Conservation (phyloP, 2,329 filamentous ascomycete genomes). For the Rhexocercosporidium sp. region DNA sequence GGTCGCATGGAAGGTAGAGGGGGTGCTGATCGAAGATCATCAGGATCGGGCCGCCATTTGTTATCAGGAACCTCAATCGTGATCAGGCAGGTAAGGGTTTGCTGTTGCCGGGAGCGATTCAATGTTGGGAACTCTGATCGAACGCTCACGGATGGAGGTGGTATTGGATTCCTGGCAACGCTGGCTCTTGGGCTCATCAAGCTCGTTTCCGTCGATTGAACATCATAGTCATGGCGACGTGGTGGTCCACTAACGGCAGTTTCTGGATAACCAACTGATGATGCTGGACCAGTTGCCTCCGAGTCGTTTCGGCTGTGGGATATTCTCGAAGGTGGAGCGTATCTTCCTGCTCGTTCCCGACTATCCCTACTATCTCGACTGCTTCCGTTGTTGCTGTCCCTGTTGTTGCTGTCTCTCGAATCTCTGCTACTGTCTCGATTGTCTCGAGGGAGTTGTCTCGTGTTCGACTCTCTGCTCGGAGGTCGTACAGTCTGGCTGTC, state of each 20-base stretch:
- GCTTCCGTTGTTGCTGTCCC: constrained; percentile 43
- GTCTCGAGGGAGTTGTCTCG: constrained; percentile 44
- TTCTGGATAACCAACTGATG: constrained; percentile 81
- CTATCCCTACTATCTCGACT: constrained; percentile 48
- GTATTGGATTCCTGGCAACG: constrained; percentile 82
- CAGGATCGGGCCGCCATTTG: constrained; percentile 86
- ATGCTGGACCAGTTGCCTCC: constrained; percentile 72
- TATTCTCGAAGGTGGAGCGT: constrained; percentile 40
- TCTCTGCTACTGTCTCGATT: constrained; percentile 46
- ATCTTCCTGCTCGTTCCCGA: constrained; percentile 54
- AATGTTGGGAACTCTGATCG: constrained; percentile 97
- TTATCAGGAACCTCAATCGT: constrained; percentile 93
- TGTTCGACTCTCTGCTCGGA: constrained; percentile 51
- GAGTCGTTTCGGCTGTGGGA: constrained; percentile 79
- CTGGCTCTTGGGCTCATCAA: constrained; percentile 73
- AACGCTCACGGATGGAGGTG: constrained; percentile 88
- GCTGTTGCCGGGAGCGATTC: constrained; percentile 88
- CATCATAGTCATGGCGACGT: constrained; percentile 89
- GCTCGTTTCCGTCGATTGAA: constrained; percentile 93
- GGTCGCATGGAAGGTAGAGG: constrained; percentile 50
- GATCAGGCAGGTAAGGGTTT: constrained; percentile 90
- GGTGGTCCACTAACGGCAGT: constrained; percentile 70
- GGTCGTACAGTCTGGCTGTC: constrained; percentile 64
- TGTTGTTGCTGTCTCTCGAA: constrained; percentile 31
- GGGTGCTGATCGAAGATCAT: constrained; percentile 70